Percentiles rank a stretch among this genome's conserved stretches.
Evolutionary conservation across 768 basidiomycete genomes (phyloP).

Genomic region (Leccinellum rugosiceps): DNA sequence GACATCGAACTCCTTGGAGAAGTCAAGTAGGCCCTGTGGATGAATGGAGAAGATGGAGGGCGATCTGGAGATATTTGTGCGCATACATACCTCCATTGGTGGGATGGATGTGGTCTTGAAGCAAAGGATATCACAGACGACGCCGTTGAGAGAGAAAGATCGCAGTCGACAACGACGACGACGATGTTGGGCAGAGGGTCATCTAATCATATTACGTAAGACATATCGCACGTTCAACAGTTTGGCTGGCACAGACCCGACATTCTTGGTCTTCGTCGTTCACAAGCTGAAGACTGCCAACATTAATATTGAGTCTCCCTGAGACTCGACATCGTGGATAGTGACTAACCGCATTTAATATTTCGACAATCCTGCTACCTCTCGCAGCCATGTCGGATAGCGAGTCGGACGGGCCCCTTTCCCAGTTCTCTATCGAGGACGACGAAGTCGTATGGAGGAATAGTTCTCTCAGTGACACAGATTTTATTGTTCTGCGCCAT

Average conservation of each 20-base stretch:
- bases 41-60: constrained; percentile 3
- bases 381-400: constrained; percentile 9
- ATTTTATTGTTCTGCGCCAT: constrained; percentile 25
- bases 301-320: not conserved
- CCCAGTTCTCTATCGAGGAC: constrained; percentile 18
- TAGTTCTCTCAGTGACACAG: constrained; percentile 10
- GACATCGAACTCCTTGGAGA: constrained; percentile 92
- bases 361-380: not conserved
- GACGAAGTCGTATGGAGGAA: constrained; percentile 24
- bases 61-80: not conserved
- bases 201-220: constrained; percentile 37
- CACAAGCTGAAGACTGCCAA: not conserved
- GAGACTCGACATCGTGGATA: not conserved
- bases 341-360: constrained; percentile 9
- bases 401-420: constrained; percentile 9
- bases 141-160: constrained; percentile 10
- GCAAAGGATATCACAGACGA: not conserved
- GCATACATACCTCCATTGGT: constrained; percentile 38
- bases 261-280: not conserved
- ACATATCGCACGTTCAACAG: constrained; percentile 20
- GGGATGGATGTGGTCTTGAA: constrained; percentile 11
- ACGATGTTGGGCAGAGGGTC: constrained; percentile 35
- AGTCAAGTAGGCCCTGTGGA: constrained; percentile 82
- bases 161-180: constrained; percentile 15
- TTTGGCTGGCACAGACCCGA: too few relatives aligned